phyloP scores from a whole-genome alignment of 2,329 filamentous ascomycete genomes.

The Berkeleyomyces basicola region DNA sequence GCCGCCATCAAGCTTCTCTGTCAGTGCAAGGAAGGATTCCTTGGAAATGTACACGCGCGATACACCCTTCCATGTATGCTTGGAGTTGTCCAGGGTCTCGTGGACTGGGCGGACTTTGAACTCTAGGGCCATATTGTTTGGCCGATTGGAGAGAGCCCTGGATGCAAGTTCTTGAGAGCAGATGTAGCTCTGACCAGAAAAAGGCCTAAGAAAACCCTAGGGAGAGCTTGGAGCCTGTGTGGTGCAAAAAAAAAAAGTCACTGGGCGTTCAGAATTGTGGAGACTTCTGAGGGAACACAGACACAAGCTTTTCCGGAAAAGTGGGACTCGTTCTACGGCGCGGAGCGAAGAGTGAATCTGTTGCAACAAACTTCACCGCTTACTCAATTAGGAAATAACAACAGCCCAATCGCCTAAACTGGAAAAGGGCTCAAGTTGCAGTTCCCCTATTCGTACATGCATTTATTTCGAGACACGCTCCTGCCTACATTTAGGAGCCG shows the following conservation, averaged over 20 bases:
- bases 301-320: neutral
- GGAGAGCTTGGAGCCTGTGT: too few species aligned
- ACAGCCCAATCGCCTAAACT: too few species aligned
- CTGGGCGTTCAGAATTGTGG: neutral
- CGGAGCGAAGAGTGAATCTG: neutral
- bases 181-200: neutral
- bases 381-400: too few species aligned
- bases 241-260: neutral
- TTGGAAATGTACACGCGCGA: slow-evolving; percentile 32
- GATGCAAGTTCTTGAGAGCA: neutral
- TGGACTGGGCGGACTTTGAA: slow-evolving; percentile 27
- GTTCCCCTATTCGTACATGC: too few species aligned
- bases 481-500: too few species aligned
- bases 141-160: neutral
- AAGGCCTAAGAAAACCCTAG: neutral
- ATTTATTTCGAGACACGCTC: too few species aligned
- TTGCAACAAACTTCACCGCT: too few species aligned
- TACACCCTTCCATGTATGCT: slow-evolving; percentile 24
- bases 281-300: neutral
- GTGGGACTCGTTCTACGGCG: neutral
- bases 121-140: slow-evolving; percentile 20
- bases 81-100: slow-evolving; percentile 27
- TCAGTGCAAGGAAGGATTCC: slow-evolving; percentile 29
- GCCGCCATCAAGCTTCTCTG: slow-evolving; percentile 27
- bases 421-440: too few species aligned